Evolutionary conservation across 306 rosid genomes (phyloP).

Genomic region (Sphenostylis stenocarpa): DNA sequence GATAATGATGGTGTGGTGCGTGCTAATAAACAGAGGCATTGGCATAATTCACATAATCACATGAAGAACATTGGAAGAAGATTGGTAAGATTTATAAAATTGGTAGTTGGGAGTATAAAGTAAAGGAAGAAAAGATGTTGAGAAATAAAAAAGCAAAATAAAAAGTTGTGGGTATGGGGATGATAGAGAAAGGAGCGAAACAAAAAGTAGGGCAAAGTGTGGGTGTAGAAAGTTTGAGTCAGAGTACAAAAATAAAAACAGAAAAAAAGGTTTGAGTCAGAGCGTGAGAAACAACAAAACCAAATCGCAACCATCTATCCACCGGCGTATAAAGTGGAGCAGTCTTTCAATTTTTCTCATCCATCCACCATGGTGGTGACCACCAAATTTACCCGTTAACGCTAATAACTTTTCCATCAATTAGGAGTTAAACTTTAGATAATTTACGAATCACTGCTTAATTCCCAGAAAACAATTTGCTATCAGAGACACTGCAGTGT

Average conservation of each 20-base stretch:
- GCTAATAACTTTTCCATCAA: no score
- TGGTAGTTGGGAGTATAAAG: not conserved
- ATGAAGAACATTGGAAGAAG: not conserved
- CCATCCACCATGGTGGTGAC: no score
- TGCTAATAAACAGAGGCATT: constrained; percentile 26
- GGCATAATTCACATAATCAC: constrained; percentile 28
- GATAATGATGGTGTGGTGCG: constrained; percentile 19
- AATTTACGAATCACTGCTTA: not conserved
- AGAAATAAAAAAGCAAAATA: not conserved
- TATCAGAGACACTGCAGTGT: no score
- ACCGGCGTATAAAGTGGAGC: constrained; percentile 28
- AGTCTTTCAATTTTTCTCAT: not conserved
- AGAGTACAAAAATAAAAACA: constrained; percentile 28
- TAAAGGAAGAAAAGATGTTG: not conserved
- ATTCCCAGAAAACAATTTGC: not conserved
- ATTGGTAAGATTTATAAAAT: not conserved
- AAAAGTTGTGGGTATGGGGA: not conserved
- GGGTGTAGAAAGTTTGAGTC: constrained; percentile 35
- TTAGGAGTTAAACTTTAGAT: no score
- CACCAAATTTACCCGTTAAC: no score
- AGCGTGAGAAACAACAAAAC: constrained; percentile 25
- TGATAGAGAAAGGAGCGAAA: constrained; percentile 19
- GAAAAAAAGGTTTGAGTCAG: constrained; percentile 19
- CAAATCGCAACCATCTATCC: constrained; percentile 25
- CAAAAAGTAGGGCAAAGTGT: constrained; percentile 38